These are phyloP conservation scores for Fusarium brevicatenulatum DNA, from an alignment of 2,329 filamentous ascomycete genomes.

Conservation along the genomic window DNA sequence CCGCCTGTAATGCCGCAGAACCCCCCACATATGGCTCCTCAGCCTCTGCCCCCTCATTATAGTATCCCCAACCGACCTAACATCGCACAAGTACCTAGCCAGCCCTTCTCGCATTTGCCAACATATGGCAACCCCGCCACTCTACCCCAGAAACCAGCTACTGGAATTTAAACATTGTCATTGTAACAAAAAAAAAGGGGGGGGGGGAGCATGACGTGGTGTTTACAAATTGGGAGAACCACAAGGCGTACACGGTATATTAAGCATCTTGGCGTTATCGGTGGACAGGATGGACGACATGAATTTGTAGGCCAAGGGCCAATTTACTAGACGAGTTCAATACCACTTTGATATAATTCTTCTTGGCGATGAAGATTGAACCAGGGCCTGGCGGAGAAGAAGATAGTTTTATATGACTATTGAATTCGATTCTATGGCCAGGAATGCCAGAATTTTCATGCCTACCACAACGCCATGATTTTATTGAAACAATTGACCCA, in stretches of 20 bases:
- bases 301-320: conserved; percentile 44
- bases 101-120: conserved; percentile 63
- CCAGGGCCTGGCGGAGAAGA: neutral
- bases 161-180: conserved; percentile 54
- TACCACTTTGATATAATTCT: conserved; percentile 43
- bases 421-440: conserved; percentile 51
- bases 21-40: conserved; percentile 52
- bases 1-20: conserved; percentile 52
- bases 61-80: conserved; percentile 60
- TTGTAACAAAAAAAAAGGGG: conserved; percentile 12
- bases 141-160: conserved; percentile 67
- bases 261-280: conserved; percentile 55
- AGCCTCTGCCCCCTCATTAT: conserved; percentile 55
- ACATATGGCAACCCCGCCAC: conserved; percentile 69
- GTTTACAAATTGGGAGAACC: conserved; percentile 42
- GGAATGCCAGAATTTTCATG: conserved; percentile 47
- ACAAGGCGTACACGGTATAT: conserved; percentile 50
- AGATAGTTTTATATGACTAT: conserved; percentile 45
- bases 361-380: conserved; percentile 11
- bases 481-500: conserved; percentile 49
- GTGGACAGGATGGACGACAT: conserved; percentile 50
- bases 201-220: conserved; percentile 44
- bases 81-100: conserved; percentile 55
- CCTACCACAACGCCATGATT: conserved; percentile 54
- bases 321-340: conserved; percentile 47